Evolutionary conservation across 2,329 filamentous ascomycete genomes (phyloP).

Genomic region (Zarea fungicola): DNA sequence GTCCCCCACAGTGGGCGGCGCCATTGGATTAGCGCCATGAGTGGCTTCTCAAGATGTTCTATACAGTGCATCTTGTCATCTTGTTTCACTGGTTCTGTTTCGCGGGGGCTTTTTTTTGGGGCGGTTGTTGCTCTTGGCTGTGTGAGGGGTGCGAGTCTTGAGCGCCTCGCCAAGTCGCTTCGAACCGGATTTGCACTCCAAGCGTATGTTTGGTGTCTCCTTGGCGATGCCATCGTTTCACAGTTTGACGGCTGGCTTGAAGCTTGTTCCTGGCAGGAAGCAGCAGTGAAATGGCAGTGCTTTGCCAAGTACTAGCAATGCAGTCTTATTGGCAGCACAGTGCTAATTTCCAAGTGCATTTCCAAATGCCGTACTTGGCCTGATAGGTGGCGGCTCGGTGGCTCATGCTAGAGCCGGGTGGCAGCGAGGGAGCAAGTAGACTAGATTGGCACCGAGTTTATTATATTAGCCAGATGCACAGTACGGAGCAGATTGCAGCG

Average conservation of each 20-base stretch:
- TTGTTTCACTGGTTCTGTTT: slow-evolving; percentile 1
- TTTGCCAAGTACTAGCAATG: not conserved
- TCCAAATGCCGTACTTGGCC: no score
- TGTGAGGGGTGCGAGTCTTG: not conserved
- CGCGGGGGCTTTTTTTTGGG: no score
- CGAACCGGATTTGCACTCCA: slow-evolving; percentile 3
- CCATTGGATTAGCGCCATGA: slow-evolving; percentile 4
- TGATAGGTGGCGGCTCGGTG: slow-evolving; percentile 2
- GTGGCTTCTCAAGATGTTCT: slow-evolving; percentile 1
- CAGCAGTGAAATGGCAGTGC: no score
- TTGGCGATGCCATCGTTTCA: not conserved
- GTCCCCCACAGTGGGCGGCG: slow-evolving; percentile 11
- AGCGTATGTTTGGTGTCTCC: slow-evolving; percentile 1
- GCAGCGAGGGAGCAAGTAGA: not conserved
- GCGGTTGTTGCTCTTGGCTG: slow-evolving; percentile 4
- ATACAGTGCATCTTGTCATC: slow-evolving; percentile 4
- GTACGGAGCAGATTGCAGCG: not conserved
- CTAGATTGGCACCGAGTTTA: slow-evolving; percentile 11
- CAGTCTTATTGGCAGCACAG: slow-evolving; percentile 3
- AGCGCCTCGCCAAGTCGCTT: slow-evolving; percentile 10
- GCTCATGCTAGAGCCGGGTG: not conserved
- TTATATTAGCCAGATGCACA: slow-evolving; percentile 8
- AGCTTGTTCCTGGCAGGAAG: no score
- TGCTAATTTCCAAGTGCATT: not conserved
- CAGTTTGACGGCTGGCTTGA: no score